Percentiles rank a stretch among this genome's conserved stretches.
Evolutionary conservation across 23 red algal genomes (phyloP).

Genomic region (Pyropia yezoensis): DNA sequence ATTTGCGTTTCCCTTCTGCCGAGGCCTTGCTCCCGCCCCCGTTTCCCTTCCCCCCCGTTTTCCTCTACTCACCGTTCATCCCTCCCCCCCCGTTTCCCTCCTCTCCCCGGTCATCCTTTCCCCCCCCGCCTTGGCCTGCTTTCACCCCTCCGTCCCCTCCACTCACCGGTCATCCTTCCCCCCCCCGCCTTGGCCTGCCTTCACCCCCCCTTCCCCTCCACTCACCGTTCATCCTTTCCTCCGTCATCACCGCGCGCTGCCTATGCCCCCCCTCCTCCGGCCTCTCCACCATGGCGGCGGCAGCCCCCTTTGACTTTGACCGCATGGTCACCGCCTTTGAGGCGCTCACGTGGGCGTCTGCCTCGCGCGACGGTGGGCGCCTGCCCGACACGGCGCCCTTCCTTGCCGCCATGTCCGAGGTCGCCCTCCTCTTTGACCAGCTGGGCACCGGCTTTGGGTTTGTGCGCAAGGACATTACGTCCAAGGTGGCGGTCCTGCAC

Average conservation of each 20-base stretch:
- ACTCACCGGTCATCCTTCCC: background rate
- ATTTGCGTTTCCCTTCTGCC: too few species aligned
- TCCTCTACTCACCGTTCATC: background rate
- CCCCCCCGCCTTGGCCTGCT: background rate
- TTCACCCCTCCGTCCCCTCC: background rate
- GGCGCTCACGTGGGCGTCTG: background rate
- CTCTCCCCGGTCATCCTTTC: background rate
- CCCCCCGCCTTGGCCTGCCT: background rate
- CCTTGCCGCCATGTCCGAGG: constrained; percentile 45
- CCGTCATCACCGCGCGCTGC: background rate
- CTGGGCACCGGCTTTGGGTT: constrained; percentile 71
- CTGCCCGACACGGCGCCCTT: constrained; percentile 48
- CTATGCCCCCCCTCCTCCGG: constrained; percentile 1
- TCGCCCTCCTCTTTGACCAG: constrained; percentile 55
- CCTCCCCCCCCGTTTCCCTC: background rate
- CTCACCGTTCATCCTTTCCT: background rate
- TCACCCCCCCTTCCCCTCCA: background rate
- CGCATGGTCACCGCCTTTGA: constrained; percentile 55
- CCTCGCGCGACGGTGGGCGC: background rate
- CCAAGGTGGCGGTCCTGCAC: constrained; percentile 42
- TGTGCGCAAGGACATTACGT: constrained; percentile 59
- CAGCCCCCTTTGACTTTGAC: constrained; percentile 49
- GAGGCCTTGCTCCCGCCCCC: too few species aligned
- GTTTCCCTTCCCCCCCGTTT: too few species aligned
- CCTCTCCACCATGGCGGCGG: background rate